Base-by-base conservation (phyloP, 768 basidiomycete genomes). In the Tulasnella sp. region DNA sequence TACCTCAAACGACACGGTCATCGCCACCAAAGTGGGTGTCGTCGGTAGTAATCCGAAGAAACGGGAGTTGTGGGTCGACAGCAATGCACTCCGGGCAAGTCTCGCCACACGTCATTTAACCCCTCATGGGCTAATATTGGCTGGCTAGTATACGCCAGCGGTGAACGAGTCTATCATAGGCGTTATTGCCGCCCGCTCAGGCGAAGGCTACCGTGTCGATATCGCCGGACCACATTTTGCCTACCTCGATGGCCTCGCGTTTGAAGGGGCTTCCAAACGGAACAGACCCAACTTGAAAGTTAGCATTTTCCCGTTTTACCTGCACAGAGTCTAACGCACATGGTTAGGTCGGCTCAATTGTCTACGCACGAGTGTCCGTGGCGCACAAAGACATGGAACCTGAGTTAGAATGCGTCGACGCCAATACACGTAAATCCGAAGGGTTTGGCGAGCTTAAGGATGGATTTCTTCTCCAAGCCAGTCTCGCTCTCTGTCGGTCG, bases 331-430 rank as follows among this genome's bases (percentile, higher is more conserved):
- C 59, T 9, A 50, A 23, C 11, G 49, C 25, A 11, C 37, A 52
- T 52, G 14, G n/a, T 21, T 42, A 97, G 94, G 82, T 97, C 43
- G 94, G 94, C 27, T 80, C 84, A 3, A 70, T 97, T 31, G 78
- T 99, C 1, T 98, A 94, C 67, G 91, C 91, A 0, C 80, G 93
- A 23, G 83, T 99, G 29, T 91, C 91, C 12, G 73, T 94, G 19
- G 92, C 96, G 4, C 90, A 93, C 65, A 87, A 91, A 65, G 93
- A 98, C 68, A 93, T 97, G 87, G 96, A 99, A 54, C 93, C 96
- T 0, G 96, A 99, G 66, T 73, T 99, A 7, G 91, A 96, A 66
- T 99, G 96, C 67, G 89, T 96, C 64, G 89, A 97, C 65, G 87
- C 90, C 1, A 85, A 91, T 63, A 90, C 88, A 23, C 83, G 81